A percentile compares a stretch with the other conserved stretches of the same genome.
These are phyloP conservation scores for Sordariomycetes sp. DNA, from an alignment of 2,329 filamentous ascomycete genomes.

Conservation along the genomic window DNA sequence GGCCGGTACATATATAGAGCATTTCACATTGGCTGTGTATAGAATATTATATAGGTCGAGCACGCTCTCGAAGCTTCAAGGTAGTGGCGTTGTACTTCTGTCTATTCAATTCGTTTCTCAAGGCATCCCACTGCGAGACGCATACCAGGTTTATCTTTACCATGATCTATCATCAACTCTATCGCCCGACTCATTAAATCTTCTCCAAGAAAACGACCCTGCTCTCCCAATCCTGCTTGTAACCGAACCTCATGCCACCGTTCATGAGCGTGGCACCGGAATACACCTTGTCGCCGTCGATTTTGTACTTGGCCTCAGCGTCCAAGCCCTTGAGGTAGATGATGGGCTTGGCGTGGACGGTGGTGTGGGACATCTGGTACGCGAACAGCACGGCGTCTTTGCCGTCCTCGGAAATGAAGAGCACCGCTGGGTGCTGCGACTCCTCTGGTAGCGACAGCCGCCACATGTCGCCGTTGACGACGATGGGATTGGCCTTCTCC, in stretches of 20 bases:
- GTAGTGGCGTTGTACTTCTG: too few species aligned
- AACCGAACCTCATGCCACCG: slow-evolving; percentile 43
- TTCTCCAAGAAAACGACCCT: slow-evolving; percentile 45
- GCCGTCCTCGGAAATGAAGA: slow-evolving; percentile 46
- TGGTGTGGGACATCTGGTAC: slow-evolving; percentile 44
- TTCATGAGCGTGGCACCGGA: slow-evolving; percentile 56
- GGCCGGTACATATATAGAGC: too few species aligned
- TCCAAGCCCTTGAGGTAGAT: slow-evolving; percentile 50
- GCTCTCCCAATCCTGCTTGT: slow-evolving; percentile 48
- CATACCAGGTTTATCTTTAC: too few species aligned
- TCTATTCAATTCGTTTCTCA: too few species aligned
- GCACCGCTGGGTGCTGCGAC: slow-evolving; percentile 52
- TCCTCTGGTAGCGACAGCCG: slow-evolving; percentile 47
- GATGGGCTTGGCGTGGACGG: slow-evolving; percentile 42
- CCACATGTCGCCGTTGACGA: slow-evolving; percentile 50
- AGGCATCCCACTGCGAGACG: too few species aligned
- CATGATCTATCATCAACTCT: too few species aligned
- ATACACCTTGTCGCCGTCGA: slow-evolving; percentile 41
- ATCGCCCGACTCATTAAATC: too few species aligned
- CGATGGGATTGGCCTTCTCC: slow-evolving; percentile 48
- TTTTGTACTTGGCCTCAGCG: slow-evolving; percentile 38
- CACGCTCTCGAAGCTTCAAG: too few species aligned
- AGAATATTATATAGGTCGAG: too few species aligned
- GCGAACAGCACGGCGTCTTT: slow-evolving; percentile 44
- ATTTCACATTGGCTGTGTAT: too few species aligned